Base-by-base conservation (phyloP, 2,329 filamentous ascomycete species). In the Cytospora schulzeri region DNA sequence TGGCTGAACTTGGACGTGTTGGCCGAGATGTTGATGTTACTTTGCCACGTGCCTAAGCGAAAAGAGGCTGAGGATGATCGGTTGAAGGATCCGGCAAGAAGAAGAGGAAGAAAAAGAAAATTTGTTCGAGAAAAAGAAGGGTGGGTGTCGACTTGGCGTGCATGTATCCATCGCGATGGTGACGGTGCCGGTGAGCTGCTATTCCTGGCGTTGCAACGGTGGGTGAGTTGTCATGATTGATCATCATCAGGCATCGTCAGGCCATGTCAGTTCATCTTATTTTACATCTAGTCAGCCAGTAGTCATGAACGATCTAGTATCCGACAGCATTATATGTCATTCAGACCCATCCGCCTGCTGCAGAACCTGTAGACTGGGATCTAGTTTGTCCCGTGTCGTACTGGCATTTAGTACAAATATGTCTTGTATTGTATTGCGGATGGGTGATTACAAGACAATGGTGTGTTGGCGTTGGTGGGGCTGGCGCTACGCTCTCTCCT, bases 1-100 rank as follows among this genome's bases (percentile, higher is more conserved):
- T 6, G 26, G 65, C 35, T 48, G 52, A 58, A 52, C 26, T 41
- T 38, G 50, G 28, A 35, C 41, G 35, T 56, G 29, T 33, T 65
- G 62, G 55, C 58, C 62, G 54, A 66, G 38, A 61, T 66, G 64
- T 41, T 38, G 65, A 66, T 64, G 58, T 51, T 57, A 64, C 58
- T 35, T 59, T 58, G 57, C 65, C 65, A 66, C 62, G 62, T 66
- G 65, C 65, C 38, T 58, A 66, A 66, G 65, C 65, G 65, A 66
- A 5, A 64, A 48, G 65, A 62, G 58, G 62, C 54, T 57, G 62
- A 55, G 15, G 54, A 51, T 51, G 57, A 35, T 62, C 29, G 26
- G 29, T 41, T 8, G 31, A 33, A n/a, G 38, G 9, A 48, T 48
- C 15, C n/a, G 41, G 8, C 1, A 48, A 11, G n/a, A 38, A 38